phyloP scores from a whole-genome alignment of 768 basidiomycete genomes.

The Boletus rubropictus region DNA sequence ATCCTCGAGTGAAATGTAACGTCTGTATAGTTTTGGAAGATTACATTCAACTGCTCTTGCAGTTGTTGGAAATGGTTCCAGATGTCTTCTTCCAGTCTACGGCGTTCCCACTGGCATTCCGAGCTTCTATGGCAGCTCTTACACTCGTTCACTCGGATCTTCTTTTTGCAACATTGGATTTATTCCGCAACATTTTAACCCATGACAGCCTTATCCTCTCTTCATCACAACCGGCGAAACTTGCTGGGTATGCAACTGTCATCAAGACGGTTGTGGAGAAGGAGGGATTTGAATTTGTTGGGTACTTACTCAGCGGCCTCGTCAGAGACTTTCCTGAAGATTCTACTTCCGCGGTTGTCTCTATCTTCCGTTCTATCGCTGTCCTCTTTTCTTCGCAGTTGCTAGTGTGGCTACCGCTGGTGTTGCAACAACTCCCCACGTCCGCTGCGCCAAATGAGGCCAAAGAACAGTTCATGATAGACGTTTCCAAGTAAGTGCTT shows the following conservation, averaged over 20 bases:
- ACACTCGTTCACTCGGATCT: slow-evolving; percentile 80
- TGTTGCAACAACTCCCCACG: slow-evolving; percentile 65
- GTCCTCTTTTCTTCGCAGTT: slow-evolving; percentile 64
- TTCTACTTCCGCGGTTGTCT: slow-evolving; percentile 61
- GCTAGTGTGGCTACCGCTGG: slow-evolving; percentile 63
- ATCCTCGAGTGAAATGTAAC: slow-evolving; percentile 2
- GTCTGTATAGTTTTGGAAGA: slow-evolving; percentile 78
- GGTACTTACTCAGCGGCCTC: slow-evolving; percentile 68
- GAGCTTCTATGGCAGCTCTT: slow-evolving; percentile 69
- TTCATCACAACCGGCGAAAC: slow-evolving; percentile 52
- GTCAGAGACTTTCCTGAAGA: slow-evolving; percentile 90
- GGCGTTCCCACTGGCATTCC: slow-evolving; percentile 72
- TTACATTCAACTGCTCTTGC: slow-evolving; percentile 75
- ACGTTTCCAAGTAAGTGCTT: slow-evolving; percentile 63
- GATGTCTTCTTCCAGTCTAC: slow-evolving; percentile 75
- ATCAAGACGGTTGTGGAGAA: slow-evolving; percentile 59
- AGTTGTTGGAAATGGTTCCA: slow-evolving; percentile 62
- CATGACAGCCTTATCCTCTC: slow-evolving; percentile 62
- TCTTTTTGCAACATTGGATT: slow-evolving; percentile 74
- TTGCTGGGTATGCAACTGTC: slow-evolving; percentile 52
- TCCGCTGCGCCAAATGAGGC: slow-evolving; percentile 55
- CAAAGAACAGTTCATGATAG: slow-evolving; percentile 66
- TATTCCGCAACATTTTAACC: slow-evolving; percentile 68
- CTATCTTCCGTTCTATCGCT: slow-evolving; percentile 68
- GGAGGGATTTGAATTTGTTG: slow-evolving; percentile 68